phyloP scores from a whole-genome alignment of 345 rosid species.

The Clausena lansium region DNA sequence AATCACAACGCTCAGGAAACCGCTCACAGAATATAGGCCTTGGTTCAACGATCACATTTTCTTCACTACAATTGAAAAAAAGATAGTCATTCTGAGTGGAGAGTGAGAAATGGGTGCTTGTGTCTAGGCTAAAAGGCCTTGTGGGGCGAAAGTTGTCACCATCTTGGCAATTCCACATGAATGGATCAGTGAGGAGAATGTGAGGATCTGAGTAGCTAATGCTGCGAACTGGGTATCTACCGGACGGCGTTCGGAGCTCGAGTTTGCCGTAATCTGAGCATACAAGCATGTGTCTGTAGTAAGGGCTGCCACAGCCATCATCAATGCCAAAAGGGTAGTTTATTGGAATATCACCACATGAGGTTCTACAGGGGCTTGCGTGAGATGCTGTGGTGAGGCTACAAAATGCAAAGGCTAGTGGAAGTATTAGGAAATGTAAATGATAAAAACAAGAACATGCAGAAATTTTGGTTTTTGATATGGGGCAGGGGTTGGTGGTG shows the following conservation, averaged over 20 bases:
- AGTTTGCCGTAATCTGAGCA: conserved; percentile 62
- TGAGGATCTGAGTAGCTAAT: conserved; percentile 87
- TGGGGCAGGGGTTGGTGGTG: conserved; percentile 6
- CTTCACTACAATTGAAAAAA: conserved; percentile 80
- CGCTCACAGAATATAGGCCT: conserved; percentile 82
- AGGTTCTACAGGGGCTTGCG: conserved; percentile 52
- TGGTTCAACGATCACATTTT: conserved; percentile 69
- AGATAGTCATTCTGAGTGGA: conserved; percentile 85
- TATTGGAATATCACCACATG: conserved; percentile 74
- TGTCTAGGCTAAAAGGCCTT: conserved; percentile 80
- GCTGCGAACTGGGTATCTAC: conserved; percentile 61
- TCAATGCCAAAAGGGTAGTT: conserved; percentile 75
- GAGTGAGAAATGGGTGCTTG: conserved; percentile 73
- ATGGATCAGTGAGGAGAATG: conserved; percentile 65
- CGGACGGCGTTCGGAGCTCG: conserved; percentile 82
- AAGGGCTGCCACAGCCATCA: conserved; percentile 90
- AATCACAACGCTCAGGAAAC: conserved; percentile 85
- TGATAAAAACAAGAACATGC: conserved; percentile 15
- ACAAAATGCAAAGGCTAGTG: conserved; percentile 6
- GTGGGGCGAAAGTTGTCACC: conserved; percentile 66
- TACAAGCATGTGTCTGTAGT: conserved; percentile 72
- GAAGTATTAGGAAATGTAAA: not conserved
- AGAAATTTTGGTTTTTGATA: not conserved
- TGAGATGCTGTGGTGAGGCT: conserved; percentile 33
- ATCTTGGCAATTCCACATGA: conserved; percentile 86